Base-by-base conservation (phyloP, 768 basidiomycete genomes). In the Chalciporus chontae region DNA sequence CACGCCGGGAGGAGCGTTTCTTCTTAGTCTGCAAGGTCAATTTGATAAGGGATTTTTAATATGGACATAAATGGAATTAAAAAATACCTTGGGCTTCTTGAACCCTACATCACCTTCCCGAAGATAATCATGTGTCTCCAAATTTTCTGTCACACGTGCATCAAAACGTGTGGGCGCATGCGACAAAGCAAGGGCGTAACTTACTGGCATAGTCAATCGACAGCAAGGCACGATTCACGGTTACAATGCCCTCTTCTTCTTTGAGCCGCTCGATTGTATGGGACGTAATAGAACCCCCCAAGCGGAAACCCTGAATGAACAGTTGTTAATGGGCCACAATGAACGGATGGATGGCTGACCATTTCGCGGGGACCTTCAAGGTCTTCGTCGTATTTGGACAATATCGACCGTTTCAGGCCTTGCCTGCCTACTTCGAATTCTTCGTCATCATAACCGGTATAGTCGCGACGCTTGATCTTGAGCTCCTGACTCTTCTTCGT, bases 381-480 rank as follows among this genome's bases (percentile, higher is more conserved):
- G 45, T 87, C 87, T 58, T 96, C 91, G 57, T 98, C 95, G 60
- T 98, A 98, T 68, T 98, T 98, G 17, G 89, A 79, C 45, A 99
- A 70, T 27, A 98, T 75, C 24, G 89, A 79, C 23, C 84, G 80
- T 64, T 90, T 94, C 76, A 84, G 77, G n/a, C 89, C 90, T 45
- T 79, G 83, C 40, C 74, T 78, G 19, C 84, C 88, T 19, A 80
- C 80, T 3, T 68, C 74, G 57, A 98, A 97, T 62, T 98, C 96
- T 5, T 95, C 94, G 59, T 98, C 95, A 59, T 99, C 94, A 65
- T 90, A 95, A 14, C 94, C 94, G 0, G 91, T 94, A 63, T 97
- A 98, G 63, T 90, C 87, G 21, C 80, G 82, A 50, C 79, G 84
- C 73, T 95, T 93, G 40, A 87, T 91, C 71, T 96, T 95, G 43